Evolutionary conservation across 2,329 filamentous ascomycete genomes (phyloP), one percentile per base, ranked within the genome.

Genomic region (Coniochaeta ligniaria): DNA sequence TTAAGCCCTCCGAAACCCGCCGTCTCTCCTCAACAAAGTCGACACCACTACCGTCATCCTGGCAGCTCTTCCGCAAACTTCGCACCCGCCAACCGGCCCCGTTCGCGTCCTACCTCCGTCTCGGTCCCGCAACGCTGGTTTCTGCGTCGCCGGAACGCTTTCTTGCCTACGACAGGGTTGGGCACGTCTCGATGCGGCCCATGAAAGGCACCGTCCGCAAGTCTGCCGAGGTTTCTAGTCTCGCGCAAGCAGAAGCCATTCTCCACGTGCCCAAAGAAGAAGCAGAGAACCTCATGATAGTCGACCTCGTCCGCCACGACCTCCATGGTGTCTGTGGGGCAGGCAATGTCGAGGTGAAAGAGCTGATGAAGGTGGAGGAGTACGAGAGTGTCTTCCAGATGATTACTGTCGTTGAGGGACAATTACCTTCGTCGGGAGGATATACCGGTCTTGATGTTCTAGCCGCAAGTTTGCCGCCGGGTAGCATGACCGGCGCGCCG

Each of bases 141-240:
- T 90, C 89, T 73, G 90, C 88, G 68, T 96, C 91, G 4, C 94
- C 94, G 0, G 94, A 98, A 75, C 89, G 93, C 2, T 98, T 96
- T 70, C 83, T 98, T 17, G 85, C 84, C 55, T 76, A 79, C 66
- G 70, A 74, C 59, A 63, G 69, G 1, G 74, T 73, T 1, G 87
- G 88, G 0, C 73, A 78, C 47, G 91, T 88, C 71, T 86, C 89
- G 63, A 95, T 97, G 81, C 86, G 93, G 8, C 94, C 94, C 0
- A 98, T 98, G 85, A 98, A 98, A 77, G 94, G 94, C 56, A 98
- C 94, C 0, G 92, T 97, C n/a, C 87, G 87, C 67, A 96, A 96
- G 68, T 84, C 83, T 0, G 77, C 80, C 0, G 79, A 78, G 1
- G 85, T 82, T 0, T 71, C 88, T 41, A 95, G 89, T 0, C 79